Percentiles rank a stretch among this genome's conserved stretches.
Evolutionary conservation across 2,329 filamentous ascomycete species (phyloP).

Genomic region (Pseudogymnoascus sp.): DNA sequence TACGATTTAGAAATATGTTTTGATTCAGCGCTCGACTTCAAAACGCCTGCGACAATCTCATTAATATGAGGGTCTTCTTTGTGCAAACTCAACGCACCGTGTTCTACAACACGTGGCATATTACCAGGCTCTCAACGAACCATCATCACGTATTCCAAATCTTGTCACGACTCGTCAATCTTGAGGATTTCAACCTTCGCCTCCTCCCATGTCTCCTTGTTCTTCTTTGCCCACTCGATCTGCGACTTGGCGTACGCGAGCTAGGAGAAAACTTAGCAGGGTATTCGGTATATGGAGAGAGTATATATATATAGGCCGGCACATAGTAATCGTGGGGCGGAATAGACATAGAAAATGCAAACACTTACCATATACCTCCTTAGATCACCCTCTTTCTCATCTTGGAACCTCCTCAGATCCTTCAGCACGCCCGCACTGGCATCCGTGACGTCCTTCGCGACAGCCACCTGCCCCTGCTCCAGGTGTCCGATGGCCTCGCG

Average conservation of each 20-base stretch:
- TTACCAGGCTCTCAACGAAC: constrained; percentile 2
- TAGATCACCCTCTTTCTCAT: constrained; percentile 90
- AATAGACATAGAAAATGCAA: neutral
- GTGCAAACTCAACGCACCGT: neutral
- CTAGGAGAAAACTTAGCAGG: constrained; percentile 32
- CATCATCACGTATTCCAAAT: neutral
- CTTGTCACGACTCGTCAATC: constrained; percentile 41
- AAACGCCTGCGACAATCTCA: neutral
- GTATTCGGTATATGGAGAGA: constrained; percentile 12
- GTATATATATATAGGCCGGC: neutral
- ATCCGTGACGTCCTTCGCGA: constrained; percentile 86
- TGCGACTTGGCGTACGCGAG: constrained; percentile 64
- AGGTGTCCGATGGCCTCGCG: constrained; percentile 77
- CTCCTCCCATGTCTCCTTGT: constrained; percentile 64
- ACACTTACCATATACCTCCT: constrained; percentile 84
- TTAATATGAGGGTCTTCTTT: neutral
- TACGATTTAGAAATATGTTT: neutral
- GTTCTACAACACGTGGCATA: constrained; percentile 1
- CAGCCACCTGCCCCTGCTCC: constrained; percentile 81
- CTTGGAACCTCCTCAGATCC: constrained; percentile 86
- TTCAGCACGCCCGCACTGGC: constrained; percentile 81
- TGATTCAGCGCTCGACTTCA: constrained; percentile 5
- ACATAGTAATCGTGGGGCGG: neutral
- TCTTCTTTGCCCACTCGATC: constrained; percentile 66
- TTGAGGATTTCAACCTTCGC: constrained; percentile 61